A percentile compares a stretch with the other conserved stretches of the same genome.
Conservation (phyloP, 2,329 filamentous ascomycete species). For the Colletotrichum graminicola region DNA sequence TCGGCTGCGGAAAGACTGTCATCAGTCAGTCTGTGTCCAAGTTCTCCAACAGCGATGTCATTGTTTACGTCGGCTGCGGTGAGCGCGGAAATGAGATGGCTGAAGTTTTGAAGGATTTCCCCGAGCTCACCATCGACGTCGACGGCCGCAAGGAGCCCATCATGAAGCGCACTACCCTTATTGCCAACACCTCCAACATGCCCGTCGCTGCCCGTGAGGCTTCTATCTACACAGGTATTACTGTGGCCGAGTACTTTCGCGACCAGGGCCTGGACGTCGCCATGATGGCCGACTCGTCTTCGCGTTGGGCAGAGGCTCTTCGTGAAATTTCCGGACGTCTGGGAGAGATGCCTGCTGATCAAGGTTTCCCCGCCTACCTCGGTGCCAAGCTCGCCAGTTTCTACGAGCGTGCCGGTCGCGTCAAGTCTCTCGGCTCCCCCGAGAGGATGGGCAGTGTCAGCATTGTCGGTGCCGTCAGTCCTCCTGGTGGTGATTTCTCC, state of each 20-base stretch:
- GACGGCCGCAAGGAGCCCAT: slow-evolving; percentile 97
- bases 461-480: slow-evolving; percentile 97
- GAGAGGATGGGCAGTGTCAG: slow-evolving; percentile 92
- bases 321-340: slow-evolving; percentile 99
- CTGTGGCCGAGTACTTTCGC: slow-evolving; percentile 95
- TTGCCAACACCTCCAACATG: slow-evolving; percentile 99
- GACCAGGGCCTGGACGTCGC: slow-evolving; percentile 97
- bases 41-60: slow-evolving; percentile 99
- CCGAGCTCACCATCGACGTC: slow-evolving; percentile 94
- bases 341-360: slow-evolving; percentile 99
- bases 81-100: slow-evolving; percentile 99
- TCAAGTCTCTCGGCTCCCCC: slow-evolving; percentile 87
- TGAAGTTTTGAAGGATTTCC: slow-evolving; percentile 99
- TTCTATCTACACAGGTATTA: slow-evolving; percentile 98
- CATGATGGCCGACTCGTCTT: slow-evolving; percentile 99
- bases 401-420: slow-evolving; percentile 97
- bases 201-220: slow-evolving; percentile 97
- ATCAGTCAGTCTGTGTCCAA: slow-evolving; percentile 99
- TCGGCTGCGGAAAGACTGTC: slow-evolving; percentile 99
- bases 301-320: slow-evolving; percentile 97
- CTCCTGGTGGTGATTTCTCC: slow-evolving; percentile 98
- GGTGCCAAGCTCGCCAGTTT: slow-evolving; percentile 97
- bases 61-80: slow-evolving; percentile 93
- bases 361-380: slow-evolving; percentile 98
- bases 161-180: slow-evolving; percentile 99